phyloP scores from a whole-genome alignment of 1,284 basidiomycete genomes.

The Puccinia horiana region DNA sequence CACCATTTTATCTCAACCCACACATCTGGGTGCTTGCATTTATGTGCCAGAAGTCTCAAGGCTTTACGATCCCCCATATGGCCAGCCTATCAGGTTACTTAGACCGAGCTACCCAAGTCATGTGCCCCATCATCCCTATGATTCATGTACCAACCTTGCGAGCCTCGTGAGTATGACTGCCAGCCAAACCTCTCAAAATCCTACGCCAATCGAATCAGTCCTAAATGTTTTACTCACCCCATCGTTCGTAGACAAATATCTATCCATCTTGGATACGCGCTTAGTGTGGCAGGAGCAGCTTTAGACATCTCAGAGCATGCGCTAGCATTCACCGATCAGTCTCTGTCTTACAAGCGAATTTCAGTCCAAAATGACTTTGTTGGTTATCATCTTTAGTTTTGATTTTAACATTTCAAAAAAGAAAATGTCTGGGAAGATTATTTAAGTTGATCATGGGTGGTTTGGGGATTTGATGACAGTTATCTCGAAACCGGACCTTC shows the following conservation, averaged over 20 bases:
- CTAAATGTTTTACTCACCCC: background rate
- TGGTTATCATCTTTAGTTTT: background rate
- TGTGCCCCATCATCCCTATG: conserved; percentile 41
- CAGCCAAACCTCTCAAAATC: background rate
- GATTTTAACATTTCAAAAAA: too few relatives aligned
- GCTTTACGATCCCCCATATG: conserved; percentile 27
- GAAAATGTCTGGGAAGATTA: too few relatives aligned
- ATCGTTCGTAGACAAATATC: conserved; percentile 12
- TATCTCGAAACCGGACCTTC: conserved; percentile 3
- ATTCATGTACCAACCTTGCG: conserved; percentile 39
- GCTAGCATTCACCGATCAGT: conserved; percentile 29
- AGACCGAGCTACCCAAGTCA: conserved; percentile 12
- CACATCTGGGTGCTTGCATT: conserved; percentile 25
- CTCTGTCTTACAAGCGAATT: conserved; percentile 25
- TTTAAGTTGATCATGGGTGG: background rate
- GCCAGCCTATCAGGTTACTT: conserved; percentile 16
- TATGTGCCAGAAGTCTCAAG: conserved; percentile 28
- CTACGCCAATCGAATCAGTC: background rate
- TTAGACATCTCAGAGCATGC: conserved; percentile 34
- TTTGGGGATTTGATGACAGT: background rate
- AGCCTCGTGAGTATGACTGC: background rate
- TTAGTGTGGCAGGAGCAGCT: conserved; percentile 36
- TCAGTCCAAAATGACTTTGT: conserved; percentile 45
- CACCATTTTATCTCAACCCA: conserved; percentile 30
- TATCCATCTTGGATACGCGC: conserved; percentile 42